Percentiles rank a stretch among this genome's conserved stretches.
Conservation (phyloP, 2,329 filamentous ascomycete genomes). For the Xylariales sp. region DNA sequence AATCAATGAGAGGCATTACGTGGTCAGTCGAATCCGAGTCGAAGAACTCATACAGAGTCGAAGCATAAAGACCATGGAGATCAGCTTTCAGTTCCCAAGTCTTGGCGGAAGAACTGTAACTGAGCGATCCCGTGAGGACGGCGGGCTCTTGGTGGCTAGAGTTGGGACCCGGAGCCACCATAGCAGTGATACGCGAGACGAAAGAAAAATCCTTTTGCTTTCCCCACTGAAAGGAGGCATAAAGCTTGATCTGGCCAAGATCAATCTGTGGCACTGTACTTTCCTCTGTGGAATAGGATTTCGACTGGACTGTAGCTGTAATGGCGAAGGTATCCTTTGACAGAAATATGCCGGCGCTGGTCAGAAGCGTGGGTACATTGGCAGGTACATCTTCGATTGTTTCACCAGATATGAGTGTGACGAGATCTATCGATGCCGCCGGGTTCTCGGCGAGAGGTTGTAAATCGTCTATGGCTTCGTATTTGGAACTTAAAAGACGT, state of each 20-base stretch:
- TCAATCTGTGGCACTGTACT: slow-evolving; percentile 17
- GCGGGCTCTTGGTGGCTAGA: neutral
- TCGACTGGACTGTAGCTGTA: neutral
- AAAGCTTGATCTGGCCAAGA: slow-evolving; percentile 19
- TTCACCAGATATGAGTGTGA: slow-evolving; percentile 2
- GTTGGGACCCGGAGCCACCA: slow-evolving; percentile 13
- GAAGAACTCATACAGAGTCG: slow-evolving; percentile 19
- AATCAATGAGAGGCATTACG: slow-evolving; percentile 5
- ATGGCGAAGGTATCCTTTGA: slow-evolving; percentile 3
- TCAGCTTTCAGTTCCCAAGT: neutral
- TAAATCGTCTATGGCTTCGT: slow-evolving; percentile 3
- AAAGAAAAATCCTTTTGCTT: slow-evolving; percentile 15
- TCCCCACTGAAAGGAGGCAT: slow-evolving; percentile 24
- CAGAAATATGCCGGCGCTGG: neutral
- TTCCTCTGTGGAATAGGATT: neutral
- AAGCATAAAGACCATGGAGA: slow-evolving; percentile 4
- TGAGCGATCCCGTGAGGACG: neutral
- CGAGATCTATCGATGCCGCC: neutral
- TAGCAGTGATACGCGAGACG: slow-evolving; percentile 13
- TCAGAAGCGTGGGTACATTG: neutral
- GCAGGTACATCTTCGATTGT: slow-evolving; percentile 6
- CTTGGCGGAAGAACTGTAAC: neutral
- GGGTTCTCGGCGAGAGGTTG: neutral
- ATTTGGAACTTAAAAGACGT: neutral
- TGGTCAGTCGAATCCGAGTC: neutral